These are phyloP conservation scores for Penicillium coprophilum DNA, from an alignment of 495 filamentous ascomycete species.

Conservation along the genomic window DNA sequence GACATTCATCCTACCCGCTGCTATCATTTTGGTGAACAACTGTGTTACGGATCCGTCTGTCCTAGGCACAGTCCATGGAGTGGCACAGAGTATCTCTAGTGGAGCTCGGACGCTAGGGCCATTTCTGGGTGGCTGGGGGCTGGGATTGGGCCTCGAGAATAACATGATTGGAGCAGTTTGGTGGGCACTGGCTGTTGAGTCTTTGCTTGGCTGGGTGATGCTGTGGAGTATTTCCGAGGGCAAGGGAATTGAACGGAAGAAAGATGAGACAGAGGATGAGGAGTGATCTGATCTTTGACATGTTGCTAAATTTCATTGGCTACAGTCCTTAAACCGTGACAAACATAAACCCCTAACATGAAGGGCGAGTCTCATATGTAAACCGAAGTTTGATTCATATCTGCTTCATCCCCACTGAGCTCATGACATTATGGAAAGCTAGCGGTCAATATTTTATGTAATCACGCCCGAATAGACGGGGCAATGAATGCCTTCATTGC, in stretches of 20 bases:
- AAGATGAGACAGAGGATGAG: conserved; percentile 23
- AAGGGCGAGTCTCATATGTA: background rate
- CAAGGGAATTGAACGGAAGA: conserved; percentile 40
- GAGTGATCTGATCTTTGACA: conserved; percentile 10
- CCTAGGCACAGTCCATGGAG: conserved; percentile 68
- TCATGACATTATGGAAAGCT: background rate
- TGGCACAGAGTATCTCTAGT: conserved; percentile 62
- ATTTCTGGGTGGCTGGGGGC: conserved; percentile 60
- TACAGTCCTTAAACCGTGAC: background rate
- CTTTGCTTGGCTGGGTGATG: conserved; percentile 50
- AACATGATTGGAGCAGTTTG: conserved; percentile 68
- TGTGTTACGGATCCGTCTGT: conserved; percentile 59
- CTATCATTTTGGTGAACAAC: conserved; percentile 70
- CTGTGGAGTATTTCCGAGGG: conserved; percentile 56
- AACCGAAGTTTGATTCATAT: background rate
- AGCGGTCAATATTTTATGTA: background rate
- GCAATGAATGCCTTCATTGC: conserved; percentile 67
- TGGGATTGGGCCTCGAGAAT: conserved; percentile 61
- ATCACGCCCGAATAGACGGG: conserved; percentile 32
- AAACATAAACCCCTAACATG: background rate
- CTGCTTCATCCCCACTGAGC: background rate
- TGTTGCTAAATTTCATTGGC: background rate
- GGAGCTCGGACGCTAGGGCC: conserved; percentile 65
- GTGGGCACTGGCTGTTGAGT: conserved; percentile 61
- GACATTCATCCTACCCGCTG: conserved; percentile 68